phyloP scores from a whole-genome alignment of 768 basidiomycete species.

The Tricholoma bakamatsutake region DNA sequence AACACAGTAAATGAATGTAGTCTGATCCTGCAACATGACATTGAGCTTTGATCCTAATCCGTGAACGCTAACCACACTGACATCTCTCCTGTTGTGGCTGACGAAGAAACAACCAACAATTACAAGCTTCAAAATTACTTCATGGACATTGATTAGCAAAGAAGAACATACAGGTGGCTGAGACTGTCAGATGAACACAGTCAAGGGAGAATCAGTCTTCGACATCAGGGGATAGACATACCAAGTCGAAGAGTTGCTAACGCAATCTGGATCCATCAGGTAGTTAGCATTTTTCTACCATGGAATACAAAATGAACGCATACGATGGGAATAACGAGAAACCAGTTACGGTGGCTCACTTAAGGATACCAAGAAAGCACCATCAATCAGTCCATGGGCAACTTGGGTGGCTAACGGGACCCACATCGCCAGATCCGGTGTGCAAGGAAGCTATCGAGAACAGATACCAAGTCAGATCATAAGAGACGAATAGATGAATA shows the following conservation, averaged over 20 bases:
- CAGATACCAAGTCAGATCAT: not conserved
- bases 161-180: constrained; percentile 23
- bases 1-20: not conserved
- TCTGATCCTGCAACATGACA: constrained; percentile 16
- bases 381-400: not conserved
- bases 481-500: not conserved
- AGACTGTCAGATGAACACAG: constrained; percentile 6
- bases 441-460: constrained; percentile 29
- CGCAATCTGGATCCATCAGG: constrained; percentile 6
- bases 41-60: not conserved
- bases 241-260: constrained; percentile 24
- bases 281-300: constrained; percentile 1
- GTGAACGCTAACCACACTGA: constrained; percentile 9
- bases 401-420: constrained; percentile 8
- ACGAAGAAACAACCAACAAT: no score
- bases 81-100: constrained; percentile 27
- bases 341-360: constrained; percentile 34
- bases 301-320: constrained; percentile 1
- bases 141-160: not conserved
- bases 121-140: not conserved
- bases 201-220: not conserved
- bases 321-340: constrained; percentile 27
- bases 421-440: constrained; percentile 33
- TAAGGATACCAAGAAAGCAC: not conserved
- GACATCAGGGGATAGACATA: constrained; percentile 9